phyloP scores from a whole-genome alignment of 805 yeast genomes.

The Wickerhamomyces strasburgensis region DNA sequence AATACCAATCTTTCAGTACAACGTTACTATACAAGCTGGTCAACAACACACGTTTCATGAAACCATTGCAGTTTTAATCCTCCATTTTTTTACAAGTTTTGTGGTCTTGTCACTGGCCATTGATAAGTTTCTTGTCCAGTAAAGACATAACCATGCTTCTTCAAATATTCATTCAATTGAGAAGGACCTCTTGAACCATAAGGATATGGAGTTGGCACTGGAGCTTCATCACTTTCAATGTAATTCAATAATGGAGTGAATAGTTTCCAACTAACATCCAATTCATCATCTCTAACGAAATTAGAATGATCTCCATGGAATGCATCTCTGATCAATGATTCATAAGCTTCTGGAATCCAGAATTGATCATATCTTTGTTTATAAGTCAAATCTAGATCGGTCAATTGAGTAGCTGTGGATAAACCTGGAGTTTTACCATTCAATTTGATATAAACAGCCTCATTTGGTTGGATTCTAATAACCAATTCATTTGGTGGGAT shows the following conservation, averaged over 20 bases:
- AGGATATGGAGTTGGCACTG: slow-evolving; percentile 62
- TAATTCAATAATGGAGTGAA: slow-evolving; percentile 87
- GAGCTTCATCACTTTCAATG: slow-evolving; percentile 68
- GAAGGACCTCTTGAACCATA: slow-evolving; percentile 93
- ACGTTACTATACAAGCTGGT: slow-evolving; percentile 1
- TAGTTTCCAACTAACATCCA: slow-evolving; percentile 87
- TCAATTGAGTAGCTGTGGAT: slow-evolving; percentile 71
- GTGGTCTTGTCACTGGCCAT: slow-evolving; percentile 80
- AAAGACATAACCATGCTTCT: slow-evolving; percentile 68
- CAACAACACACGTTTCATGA: neutral
- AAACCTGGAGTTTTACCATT: slow-evolving; percentile 94
- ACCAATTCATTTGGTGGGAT: slow-evolving; percentile 92
- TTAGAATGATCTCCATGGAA: slow-evolving; percentile 91
- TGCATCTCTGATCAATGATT: slow-evolving; percentile 89
- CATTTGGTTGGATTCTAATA: slow-evolving; percentile 90
- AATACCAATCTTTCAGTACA: neutral
- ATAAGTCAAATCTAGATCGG: slow-evolving; percentile 89
- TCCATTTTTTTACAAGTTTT: slow-evolving; percentile 10
- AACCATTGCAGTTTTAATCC: too few relatives aligned
- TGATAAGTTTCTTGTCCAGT: slow-evolving; percentile 63
- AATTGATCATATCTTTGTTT: slow-evolving; percentile 74
- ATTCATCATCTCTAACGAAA: slow-evolving; percentile 96
- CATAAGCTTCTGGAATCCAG: slow-evolving; percentile 98
- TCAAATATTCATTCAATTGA: slow-evolving; percentile 54
- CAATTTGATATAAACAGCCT: slow-evolving; percentile 88